Evolutionary conservation across 345 rosid species (phyloP).

Genomic region (Carallia brachiata): DNA sequence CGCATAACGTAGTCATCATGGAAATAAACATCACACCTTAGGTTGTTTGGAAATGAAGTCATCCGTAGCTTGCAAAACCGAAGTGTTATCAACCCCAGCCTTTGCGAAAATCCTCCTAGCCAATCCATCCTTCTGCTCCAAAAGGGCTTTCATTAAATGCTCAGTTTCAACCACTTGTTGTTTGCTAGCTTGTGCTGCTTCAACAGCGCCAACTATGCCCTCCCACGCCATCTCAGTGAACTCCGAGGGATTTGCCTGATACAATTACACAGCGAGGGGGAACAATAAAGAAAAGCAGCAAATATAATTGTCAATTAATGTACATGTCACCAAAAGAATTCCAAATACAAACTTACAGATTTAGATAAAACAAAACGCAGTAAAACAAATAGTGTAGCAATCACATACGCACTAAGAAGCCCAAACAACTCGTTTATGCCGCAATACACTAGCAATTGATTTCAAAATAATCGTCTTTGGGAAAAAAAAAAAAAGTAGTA

Average conservation of each 20-base stretch:
- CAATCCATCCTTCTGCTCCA: slow-evolving; percentile 88
- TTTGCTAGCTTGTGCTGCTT: slow-evolving; percentile 57
- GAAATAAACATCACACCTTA: slow-evolving; percentile 33
- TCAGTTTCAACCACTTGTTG: slow-evolving; percentile 82
- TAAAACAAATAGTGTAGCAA: too few relatives aligned
- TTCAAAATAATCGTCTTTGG: not conserved
- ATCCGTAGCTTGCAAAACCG: slow-evolving; percentile 64
- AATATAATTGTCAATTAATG: too few relatives aligned
- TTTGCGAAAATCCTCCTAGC: slow-evolving; percentile 79
- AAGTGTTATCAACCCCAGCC: slow-evolving; percentile 66
- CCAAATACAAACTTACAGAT: too few relatives aligned
- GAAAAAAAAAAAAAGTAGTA: not conserved
- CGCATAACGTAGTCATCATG: not conserved
- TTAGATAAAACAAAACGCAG: too few relatives aligned
- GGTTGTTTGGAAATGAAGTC: slow-evolving; percentile 72
- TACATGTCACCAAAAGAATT: too few relatives aligned
- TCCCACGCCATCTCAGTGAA: slow-evolving; percentile 94
- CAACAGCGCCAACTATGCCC: slow-evolving; percentile 63
- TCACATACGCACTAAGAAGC: too few relatives aligned
- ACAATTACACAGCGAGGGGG: not conserved
- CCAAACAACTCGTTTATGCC: too few relatives aligned
- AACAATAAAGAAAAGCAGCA: not conserved
- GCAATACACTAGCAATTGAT: too few relatives aligned
- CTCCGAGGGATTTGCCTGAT: slow-evolving; percentile 54
- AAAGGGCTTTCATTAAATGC: slow-evolving; percentile 89